phyloP scores from a whole-genome alignment of 2,329 filamentous ascomycete species.

The Aspergillus spinulosporus region DNA sequence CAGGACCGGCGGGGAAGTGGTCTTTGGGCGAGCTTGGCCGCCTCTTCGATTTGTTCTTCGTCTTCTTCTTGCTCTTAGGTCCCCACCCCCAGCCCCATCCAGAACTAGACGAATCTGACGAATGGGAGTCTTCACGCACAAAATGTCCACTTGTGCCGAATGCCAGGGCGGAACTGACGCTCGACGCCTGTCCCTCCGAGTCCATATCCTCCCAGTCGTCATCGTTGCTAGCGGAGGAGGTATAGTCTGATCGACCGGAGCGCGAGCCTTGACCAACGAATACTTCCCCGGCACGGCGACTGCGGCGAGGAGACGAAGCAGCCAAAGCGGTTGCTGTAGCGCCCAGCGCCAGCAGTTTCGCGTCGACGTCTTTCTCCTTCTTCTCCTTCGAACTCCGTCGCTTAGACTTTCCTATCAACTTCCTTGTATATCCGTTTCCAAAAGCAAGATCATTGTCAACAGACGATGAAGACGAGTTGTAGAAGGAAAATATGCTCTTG shows the following conservation, averaged over 20 bases:
- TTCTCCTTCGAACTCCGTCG: constrained; percentile 21
- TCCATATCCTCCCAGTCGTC: constrained; percentile 62
- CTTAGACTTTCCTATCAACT: constrained; percentile 38
- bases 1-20: constrained; percentile 32
- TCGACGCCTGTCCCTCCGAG: constrained; percentile 53
- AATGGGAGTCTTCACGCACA: constrained; percentile 54
- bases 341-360: constrained; percentile 51
- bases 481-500: constrained; percentile 58
- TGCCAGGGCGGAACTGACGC: constrained; percentile 59
- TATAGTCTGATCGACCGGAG: constrained; percentile 29
- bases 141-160: constrained; percentile 55
- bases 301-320: constrained; percentile 36
- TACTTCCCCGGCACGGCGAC: constrained; percentile 38
- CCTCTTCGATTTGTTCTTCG: constrained; percentile 20
- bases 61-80: constrained; percentile 41
- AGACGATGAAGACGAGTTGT: constrained; percentile 66
- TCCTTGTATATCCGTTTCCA: constrained; percentile 56
- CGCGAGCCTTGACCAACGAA: constrained; percentile 32
- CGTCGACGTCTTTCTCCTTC: constrained; percentile 39
- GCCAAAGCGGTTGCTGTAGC: constrained; percentile 51
- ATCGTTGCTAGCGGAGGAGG: constrained; percentile 37
- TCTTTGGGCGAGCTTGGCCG: constrained; percentile 22
- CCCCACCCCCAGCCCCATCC: constrained; percentile 65
- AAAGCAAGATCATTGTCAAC: constrained; percentile 69
- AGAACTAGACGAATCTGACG: constrained; percentile 55